phyloP scores from a whole-genome alignment of 306 rosid species.

The Vigna unguiculata region DNA sequence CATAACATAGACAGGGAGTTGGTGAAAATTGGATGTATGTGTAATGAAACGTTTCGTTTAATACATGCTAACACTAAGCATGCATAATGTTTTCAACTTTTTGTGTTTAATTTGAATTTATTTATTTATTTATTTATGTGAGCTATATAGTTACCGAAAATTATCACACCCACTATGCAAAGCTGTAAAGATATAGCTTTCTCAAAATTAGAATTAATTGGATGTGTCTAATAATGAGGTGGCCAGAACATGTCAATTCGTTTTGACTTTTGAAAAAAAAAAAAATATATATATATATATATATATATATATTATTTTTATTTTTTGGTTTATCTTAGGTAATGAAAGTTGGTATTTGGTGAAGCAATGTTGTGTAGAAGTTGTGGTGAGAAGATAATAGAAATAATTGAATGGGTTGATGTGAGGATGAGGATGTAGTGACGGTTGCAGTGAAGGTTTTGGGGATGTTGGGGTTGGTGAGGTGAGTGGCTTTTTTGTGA shows the following conservation, averaged over 20 bases:
- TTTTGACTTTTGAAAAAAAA: slow-evolving; percentile 19
- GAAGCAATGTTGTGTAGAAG: too few species aligned
- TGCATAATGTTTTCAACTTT: not conserved
- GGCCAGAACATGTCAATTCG: not conserved
- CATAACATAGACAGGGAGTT: slow-evolving; percentile 41
- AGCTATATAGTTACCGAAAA: not conserved
- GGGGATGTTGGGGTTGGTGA: slow-evolving; percentile 32
- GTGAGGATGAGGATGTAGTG: not conserved
- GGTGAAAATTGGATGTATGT: slow-evolving; percentile 52
- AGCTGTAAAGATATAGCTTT: not conserved
- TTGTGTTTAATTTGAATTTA: not conserved
- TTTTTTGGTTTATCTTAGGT: too few species aligned
- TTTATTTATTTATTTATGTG: not conserved
- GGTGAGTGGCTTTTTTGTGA: not conserved
- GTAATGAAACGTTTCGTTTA: not conserved
- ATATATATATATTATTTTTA: too few species aligned
- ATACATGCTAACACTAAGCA: not conserved
- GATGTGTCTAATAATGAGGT: not conserved
- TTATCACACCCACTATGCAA: not conserved
- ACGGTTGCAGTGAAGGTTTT: not conserved
- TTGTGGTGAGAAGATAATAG: too few species aligned
- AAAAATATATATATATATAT: too few species aligned
- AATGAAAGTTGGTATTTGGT: too few species aligned
- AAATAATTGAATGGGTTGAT: not conserved
- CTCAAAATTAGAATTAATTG: not conserved